These are phyloP conservation scores for Alternaria conjuncta DNA, from an alignment of 2,329 filamentous ascomycete species.

Conservation along the genomic window DNA sequence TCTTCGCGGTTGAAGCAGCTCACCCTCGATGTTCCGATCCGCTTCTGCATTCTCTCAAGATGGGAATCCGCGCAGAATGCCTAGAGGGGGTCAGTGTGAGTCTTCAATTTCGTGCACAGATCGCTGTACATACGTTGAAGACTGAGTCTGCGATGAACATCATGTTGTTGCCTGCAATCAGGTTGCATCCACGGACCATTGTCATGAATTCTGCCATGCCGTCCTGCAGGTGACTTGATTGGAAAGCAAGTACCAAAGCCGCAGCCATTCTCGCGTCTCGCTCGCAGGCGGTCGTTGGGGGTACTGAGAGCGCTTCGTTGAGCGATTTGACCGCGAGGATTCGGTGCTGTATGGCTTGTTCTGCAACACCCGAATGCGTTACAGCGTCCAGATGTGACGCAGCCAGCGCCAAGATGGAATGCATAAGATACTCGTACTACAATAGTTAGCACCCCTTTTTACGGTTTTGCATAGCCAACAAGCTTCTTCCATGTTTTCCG, in stretches of 20 bases:
- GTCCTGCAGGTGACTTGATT: slow-evolving; percentile 47
- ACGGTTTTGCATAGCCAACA: not conserved
- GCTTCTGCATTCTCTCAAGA: slow-evolving; percentile 38
- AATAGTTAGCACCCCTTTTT: slow-evolving; percentile 13
- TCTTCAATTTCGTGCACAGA: accelerated
- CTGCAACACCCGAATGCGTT: slow-evolving; percentile 58
- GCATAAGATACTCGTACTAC: slow-evolving; percentile 72
- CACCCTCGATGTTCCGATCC: slow-evolving; percentile 26
- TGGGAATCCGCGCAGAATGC: slow-evolving; percentile 43
- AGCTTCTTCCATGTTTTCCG: not conserved
- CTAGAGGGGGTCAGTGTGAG: slow-evolving; percentile 3
- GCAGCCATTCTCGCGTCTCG: slow-evolving; percentile 48
- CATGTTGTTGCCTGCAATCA: slow-evolving; percentile 40
- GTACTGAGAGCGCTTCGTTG: slow-evolving; percentile 47
- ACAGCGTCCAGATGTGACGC: slow-evolving; percentile 67
- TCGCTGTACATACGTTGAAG: slow-evolving; percentile 33
- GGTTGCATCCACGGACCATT: slow-evolving; percentile 47
- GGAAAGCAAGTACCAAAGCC: slow-evolving; percentile 46
- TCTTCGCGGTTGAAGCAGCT: slow-evolving; percentile 31
- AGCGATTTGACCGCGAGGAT: slow-evolving; percentile 65
- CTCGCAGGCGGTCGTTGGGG: slow-evolving; percentile 40
- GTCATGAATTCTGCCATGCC: slow-evolving; percentile 47
- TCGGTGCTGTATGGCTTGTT: slow-evolving; percentile 68
- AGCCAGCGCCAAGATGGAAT: slow-evolving; percentile 71
- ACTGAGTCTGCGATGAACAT: slow-evolving; percentile 29